Evolutionary conservation across 306 rosid species (phyloP), one percentile per base, ranked within the genome.

Genomic region (Prosopis cineraria): DNA sequence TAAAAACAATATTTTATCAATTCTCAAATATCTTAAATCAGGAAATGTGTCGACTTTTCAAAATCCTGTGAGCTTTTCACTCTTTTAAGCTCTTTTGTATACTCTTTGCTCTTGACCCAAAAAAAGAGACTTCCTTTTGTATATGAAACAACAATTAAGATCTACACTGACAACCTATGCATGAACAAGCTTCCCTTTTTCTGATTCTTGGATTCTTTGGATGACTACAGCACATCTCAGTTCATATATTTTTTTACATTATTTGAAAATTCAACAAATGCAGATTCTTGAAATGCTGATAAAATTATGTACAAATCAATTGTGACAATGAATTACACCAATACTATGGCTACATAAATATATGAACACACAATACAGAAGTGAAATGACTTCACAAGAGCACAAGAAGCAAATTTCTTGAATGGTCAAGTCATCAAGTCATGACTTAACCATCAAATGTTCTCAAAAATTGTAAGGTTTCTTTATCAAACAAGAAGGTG

Each of bases 401-500:
- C 80, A 85, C 76, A 82, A 62, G 37, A 80, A 82, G 1, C 45
- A 80, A 76, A 45, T 63, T 69, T 76, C 72, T 58, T 76, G 74
- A 11, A 45, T 44, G 70, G 56, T 48, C 14, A 58, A 33, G 52
- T 22, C 72, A 67, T 69, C 66, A 66, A 68, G 52, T 24, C 50
- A 39, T 75, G 71, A 64, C 16, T 80, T 82, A 44, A 43, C 71
- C 65, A 0, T 79, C 83, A 84, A 78, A 80, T 75, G 72, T 85
- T 81, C 41, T 81, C 72, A 55, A 55, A 55, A 70, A 59, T 58
- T 68, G 71, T 68, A 72, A 55, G 77, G 41, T 70, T 67, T 89
- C 79, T 58, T 85, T 73, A 75, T 86, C 75, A 71, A 87, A 77
- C 64, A 87, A 71, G 78, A 44, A 79, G 55, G 83, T 41, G 50